Percentiles rank a stretch among this genome's conserved stretches.
These are phyloP conservation scores for Penicillium sclerotiorum DNA, from an alignment of 2,329 filamentous ascomycete genomes.

Conservation along the genomic window DNA sequence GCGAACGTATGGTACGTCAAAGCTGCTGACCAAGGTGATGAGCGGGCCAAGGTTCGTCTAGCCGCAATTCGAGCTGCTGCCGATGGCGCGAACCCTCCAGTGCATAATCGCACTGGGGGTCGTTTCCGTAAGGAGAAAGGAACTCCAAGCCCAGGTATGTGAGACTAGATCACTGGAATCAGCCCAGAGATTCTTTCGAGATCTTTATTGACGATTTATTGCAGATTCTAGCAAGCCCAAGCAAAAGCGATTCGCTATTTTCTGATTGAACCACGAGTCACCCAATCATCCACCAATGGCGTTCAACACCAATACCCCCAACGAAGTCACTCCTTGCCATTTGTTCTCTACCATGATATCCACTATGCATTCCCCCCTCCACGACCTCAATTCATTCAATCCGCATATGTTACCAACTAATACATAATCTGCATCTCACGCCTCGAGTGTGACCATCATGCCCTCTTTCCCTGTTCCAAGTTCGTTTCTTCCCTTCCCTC, in stretches of 20 bases:
- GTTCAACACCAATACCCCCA: neutral
- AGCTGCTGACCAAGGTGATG: conserved; percentile 88
- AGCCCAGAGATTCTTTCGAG: neutral
- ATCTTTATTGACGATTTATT: neutral
- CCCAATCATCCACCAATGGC: neutral
- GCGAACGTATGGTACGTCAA: conserved; percentile 99
- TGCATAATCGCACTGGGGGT: conserved; percentile 25
- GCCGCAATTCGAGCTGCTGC: conserved; percentile 85
- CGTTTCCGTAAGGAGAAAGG: conserved; percentile 8
- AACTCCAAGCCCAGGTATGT: neutral
- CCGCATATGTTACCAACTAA: neutral
- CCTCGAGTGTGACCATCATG: neutral
- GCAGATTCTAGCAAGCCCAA: conserved; percentile 22
- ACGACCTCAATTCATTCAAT: neutral
- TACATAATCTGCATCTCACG: conserved; percentile 4
- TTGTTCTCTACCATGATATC: neutral
- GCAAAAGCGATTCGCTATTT: conserved; percentile 30
- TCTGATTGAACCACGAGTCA: conserved; percentile 8
- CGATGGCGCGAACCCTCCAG: conserved; percentile 50
- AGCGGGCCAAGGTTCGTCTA: conserved; percentile 82
- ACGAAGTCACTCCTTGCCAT: neutral
- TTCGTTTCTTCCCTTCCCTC: neutral
- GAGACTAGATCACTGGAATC: neutral
- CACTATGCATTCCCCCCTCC: neutral
- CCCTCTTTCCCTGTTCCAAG: neutral